Evolutionary conservation across 2,329 filamentous ascomycete genomes (phyloP), one percentile per base, ranked within the genome.

Genomic region (Aspergillus sp.): DNA sequence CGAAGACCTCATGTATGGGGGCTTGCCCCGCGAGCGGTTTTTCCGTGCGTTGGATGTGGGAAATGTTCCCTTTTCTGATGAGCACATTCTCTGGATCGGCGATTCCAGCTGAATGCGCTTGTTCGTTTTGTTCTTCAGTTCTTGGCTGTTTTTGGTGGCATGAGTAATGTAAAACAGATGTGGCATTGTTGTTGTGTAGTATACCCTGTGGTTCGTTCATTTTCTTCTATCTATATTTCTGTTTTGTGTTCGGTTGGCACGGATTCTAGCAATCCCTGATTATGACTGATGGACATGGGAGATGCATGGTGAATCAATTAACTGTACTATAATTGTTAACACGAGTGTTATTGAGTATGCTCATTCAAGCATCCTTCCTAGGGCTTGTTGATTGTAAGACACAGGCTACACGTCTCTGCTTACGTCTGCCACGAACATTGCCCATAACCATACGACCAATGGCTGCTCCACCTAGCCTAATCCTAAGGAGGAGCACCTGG

Each of bases 1-100:
- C 11, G 72, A 78, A 13, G 77, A 79, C 57, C 59, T 73, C 8
- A 59, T 79, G 32, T 79, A 78, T 51, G 66, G 57, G 3, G 73
- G 65, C 16, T 56, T 60, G 54, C 62, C 62, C 26, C 65, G 54
- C 22, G 60, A 60, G 50, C 59, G 45, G 26, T 64, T 61, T 46
- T 71, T 68, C 47, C 59, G 59, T 43, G 66, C 68, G 13, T 54
- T 73, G 45, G 66, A 69, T 6, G 55, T 63, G 26, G 64, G 62
- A n/a, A 63, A 65, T 45, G 52, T 54, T 11, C 47, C 60, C 7
- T 60, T 62, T 6, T 50, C 62, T 7, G 57, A 64, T n/a, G 58
- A 59, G 4, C 60, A 54, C 16, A 61, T 71, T 11, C 53, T 64
- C 26, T 66, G 66, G 64, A 58, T 70, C 45, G 60, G 53, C 20